A percentile compares a stretch with the other conserved stretches of the same genome.
phyloP scores from a whole-genome alignment of 768 basidiomycete species.

The Podaxis sp. region DNA sequence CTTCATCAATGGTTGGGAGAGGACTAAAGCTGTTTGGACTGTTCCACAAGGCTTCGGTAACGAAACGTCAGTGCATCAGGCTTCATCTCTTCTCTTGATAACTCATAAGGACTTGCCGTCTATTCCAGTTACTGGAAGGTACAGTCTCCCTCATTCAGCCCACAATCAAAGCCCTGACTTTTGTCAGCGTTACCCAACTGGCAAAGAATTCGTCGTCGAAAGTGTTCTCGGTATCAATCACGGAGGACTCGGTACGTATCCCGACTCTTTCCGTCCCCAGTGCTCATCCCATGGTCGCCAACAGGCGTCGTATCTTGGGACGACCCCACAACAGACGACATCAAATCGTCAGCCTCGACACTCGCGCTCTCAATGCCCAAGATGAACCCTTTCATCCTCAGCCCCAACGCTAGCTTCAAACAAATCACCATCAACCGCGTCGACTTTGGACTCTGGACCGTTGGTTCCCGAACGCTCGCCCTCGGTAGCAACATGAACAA shows the following conservation, averaged over 20 bases:
- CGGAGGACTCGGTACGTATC: constrained; percentile 53
- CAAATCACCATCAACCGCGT: constrained; percentile 40
- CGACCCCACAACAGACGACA: constrained; percentile 52
- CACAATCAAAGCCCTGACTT: background rate
- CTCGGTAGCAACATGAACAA: constrained; percentile 55
- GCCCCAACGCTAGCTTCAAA: constrained; percentile 37
- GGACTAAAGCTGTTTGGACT: constrained; percentile 72
- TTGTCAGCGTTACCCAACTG: constrained; percentile 54
- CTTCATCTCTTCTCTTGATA: background rate
- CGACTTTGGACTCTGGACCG: constrained; percentile 54
- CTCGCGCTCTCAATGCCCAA: constrained; percentile 45
- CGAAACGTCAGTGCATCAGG: constrained; percentile 38
- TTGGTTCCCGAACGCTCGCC: constrained; percentile 40
- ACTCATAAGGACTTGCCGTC: background rate
- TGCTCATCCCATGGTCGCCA: no score
- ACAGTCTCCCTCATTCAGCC: background rate
- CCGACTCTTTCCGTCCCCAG: background rate
- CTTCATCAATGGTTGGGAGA: constrained; percentile 65
- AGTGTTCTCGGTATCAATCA: constrained; percentile 69
- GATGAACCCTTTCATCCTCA: constrained; percentile 48
- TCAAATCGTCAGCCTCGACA: constrained; percentile 50
- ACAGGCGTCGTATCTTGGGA: constrained; percentile 51
- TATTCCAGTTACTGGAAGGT: constrained; percentile 50
- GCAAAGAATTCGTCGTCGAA: constrained; percentile 68
- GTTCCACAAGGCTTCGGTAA: constrained; percentile 80